These are phyloP conservation scores for Mucor racemosus DNA, from an alignment of 371 early-diverging fungal genomes.

Conservation along the genomic window DNA sequence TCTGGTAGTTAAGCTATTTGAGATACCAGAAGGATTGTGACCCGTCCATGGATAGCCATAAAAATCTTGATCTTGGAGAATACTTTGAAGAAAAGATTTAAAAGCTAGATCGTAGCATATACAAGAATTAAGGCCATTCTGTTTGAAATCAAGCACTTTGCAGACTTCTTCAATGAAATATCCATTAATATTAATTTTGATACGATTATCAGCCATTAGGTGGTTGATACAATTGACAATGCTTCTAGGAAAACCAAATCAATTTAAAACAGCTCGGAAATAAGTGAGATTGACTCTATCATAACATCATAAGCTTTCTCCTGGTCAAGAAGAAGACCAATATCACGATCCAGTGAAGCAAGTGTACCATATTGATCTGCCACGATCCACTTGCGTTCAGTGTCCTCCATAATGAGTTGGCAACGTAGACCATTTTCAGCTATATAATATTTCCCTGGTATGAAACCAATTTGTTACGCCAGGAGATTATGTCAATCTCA, in stretches of 20 bases:
- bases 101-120: no score
- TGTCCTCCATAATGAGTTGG: neutral
- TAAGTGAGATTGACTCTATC: neutral
- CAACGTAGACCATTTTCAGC: neutral
- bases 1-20: no score
- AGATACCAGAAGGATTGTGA: no score
- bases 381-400: neutral
- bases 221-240: conserved; percentile 6
- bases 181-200: no score
- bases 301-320: conserved; percentile 2
- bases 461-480: neutral
- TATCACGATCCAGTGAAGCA: neutral
- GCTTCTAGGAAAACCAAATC: neutral
- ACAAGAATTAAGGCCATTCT: no score
- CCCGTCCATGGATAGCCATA: no score
- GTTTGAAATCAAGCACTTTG: no score
- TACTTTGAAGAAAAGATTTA: no score
- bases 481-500: no score
- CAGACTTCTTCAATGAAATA: no score
- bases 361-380: neutral
- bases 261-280: neutral
- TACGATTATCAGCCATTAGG: neutral
- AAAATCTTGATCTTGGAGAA: no score
- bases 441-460: no score
- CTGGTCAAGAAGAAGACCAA: neutral